Conservation (phyloP, 2,329 filamentous ascomycete genomes). For the Pseudocercospora cruenta region DNA sequence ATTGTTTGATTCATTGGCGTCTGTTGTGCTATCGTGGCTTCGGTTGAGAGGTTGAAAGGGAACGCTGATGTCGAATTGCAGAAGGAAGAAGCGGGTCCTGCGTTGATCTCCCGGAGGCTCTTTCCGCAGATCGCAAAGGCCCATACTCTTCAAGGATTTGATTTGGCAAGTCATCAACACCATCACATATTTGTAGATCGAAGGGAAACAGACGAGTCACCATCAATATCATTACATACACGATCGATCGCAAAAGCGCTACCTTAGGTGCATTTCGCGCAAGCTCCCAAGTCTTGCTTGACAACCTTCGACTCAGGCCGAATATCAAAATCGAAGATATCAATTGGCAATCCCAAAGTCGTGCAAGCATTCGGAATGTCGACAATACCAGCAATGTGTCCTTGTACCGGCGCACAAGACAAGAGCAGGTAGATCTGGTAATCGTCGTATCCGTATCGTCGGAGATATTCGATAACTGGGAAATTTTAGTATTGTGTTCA, state of each 20-base stretch:
- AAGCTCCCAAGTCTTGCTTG: constrained; percentile 70
- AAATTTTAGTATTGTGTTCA: constrained; percentile 48
- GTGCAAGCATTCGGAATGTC: constrained; percentile 85
- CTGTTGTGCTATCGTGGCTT: background rate
- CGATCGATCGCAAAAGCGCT: no score
- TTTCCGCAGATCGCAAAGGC: background rate
- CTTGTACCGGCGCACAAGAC: constrained; percentile 83
- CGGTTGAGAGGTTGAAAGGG: background rate
- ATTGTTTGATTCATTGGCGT: background rate
- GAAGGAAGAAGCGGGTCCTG: background rate
- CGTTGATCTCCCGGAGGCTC: background rate
- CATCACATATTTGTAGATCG: no score
- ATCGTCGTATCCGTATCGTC: constrained; percentile 67
- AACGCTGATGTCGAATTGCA: background rate
- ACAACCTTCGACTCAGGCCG: constrained; percentile 65
- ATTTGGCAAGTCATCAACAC: no score
- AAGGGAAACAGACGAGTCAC: no score
- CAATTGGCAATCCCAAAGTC: constrained; percentile 83
- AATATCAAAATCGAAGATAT: constrained; percentile 95
- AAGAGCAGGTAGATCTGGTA: constrained; percentile 86
- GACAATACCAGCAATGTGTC: constrained; percentile 78
- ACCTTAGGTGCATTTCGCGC: constrained; percentile 51
- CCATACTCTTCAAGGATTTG: background rate
- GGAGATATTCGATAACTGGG: constrained; percentile 71
- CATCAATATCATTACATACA: no score